Evolutionary conservation across 306 rosid species (phyloP).

Genomic region (Begonia peltatifolia): DNA sequence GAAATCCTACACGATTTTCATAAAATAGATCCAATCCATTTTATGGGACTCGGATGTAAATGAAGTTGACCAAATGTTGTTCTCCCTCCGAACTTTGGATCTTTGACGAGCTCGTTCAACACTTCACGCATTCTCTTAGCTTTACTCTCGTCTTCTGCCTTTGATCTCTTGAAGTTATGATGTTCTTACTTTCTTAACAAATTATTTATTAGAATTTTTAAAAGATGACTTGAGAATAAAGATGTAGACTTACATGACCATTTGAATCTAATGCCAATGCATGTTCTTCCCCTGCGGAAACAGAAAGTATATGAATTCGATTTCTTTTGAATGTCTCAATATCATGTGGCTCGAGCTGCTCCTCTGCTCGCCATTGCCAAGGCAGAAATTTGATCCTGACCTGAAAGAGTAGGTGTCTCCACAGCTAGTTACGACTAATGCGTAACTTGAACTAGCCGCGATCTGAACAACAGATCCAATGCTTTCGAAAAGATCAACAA

Average conservation of each 20-base stretch:
- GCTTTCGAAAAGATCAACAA: conserved; percentile 36
- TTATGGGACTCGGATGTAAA: no score
- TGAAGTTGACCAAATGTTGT: no score
- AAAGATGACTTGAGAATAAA: conserved; percentile 2
- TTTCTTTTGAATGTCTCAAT: conserved; percentile 60
- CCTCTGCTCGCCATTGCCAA: conserved; percentile 90
- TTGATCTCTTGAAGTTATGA: no score
- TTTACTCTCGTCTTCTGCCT: no score
- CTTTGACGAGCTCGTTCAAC: no score
- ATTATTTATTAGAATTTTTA: neutral
- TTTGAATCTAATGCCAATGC: conserved; percentile 87
- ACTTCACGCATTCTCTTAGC: no score
- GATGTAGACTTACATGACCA: conserved; percentile 53
- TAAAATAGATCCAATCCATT: no score
- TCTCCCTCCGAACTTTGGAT: no score
- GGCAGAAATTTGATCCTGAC: conserved; percentile 80
- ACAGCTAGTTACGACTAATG: conserved; percentile 44
- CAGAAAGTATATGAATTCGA: conserved; percentile 57
- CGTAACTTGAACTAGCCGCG: conserved; percentile 74
- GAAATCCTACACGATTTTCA: no score
- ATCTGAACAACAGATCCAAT: conserved; percentile 52
- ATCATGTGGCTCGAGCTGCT: conserved; percentile 51
- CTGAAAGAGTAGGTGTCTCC: conserved; percentile 77
- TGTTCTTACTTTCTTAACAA: neutral
- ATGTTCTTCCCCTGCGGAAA: conserved; percentile 92